phyloP scores from a whole-genome alignment of 441 rosid genomes.

The Gossypium davidsonii region DNA sequence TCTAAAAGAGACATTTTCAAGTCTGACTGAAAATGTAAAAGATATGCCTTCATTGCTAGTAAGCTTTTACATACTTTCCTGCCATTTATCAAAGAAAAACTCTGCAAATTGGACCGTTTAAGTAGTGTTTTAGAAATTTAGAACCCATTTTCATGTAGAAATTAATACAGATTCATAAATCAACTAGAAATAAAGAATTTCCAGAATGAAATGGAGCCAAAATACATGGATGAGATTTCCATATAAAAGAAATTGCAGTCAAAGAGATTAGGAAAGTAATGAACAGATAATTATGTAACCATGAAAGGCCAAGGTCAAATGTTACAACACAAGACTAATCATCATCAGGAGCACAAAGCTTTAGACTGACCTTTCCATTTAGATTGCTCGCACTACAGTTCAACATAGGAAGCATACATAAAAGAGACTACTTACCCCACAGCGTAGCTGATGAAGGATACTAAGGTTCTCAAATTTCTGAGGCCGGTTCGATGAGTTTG shows the following conservation, averaged over 20 bases:
- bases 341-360: neutral
- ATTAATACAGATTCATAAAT: neutral
- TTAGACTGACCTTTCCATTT: neutral
- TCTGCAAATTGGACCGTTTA: neutral
- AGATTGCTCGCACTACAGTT: neutral
- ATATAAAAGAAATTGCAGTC: neutral
- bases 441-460: constrained; percentile 84
- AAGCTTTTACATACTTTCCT: neutral
- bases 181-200: neutral
- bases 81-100: constrained; percentile 5
- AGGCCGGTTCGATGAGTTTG: constrained; percentile 83
- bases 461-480: constrained; percentile 83
- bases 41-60: neutral
- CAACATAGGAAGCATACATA: neutral
- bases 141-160: neutral
- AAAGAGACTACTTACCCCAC: constrained; percentile 70
- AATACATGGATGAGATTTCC: neutral
- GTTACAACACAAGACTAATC: neutral
- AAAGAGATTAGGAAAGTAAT: neutral
- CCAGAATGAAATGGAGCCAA: constrained; percentile 2
- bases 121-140: neutral
- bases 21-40: neutral
- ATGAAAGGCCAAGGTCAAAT: neutral
- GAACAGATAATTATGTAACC: neutral
- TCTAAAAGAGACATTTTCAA: neutral